Conservation (phyloP, 2,329 filamentous ascomycete species). For the Gnomoniopsis smithogilvyi region DNA sequence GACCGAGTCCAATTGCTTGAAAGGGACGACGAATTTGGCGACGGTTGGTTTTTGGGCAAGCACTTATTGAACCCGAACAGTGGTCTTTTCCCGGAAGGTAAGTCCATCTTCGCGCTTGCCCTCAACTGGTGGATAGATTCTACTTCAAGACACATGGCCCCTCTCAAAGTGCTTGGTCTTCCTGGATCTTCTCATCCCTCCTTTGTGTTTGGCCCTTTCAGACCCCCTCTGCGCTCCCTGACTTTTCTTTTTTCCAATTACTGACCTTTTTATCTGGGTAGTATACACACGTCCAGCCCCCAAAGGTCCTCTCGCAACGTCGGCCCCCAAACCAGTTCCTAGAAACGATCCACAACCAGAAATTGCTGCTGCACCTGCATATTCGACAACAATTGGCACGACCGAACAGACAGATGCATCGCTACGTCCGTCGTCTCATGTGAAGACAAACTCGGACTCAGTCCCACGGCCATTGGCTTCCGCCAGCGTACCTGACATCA, state of each 20-base stretch:
- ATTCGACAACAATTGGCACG: conserved; percentile 8
- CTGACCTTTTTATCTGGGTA: conserved; percentile 26
- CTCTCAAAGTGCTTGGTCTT: background rate
- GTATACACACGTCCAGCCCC: conserved; percentile 62
- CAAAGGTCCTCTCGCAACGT: conserved; percentile 27
- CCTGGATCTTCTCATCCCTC: background rate
- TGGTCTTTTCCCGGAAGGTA: conserved; percentile 82
- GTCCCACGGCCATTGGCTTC: conserved; percentile 40
- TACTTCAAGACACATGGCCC: background rate
- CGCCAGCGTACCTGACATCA: conserved; percentile 26
- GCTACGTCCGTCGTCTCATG: conserved; percentile 16
- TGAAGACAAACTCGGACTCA: conserved; percentile 27
- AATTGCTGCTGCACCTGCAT: background rate
- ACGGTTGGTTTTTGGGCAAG: conserved; percentile 79
- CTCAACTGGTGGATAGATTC: background rate
- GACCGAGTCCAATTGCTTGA: conserved; percentile 81
- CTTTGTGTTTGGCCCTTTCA: background rate
- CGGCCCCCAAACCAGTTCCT: conserved; percentile 3
- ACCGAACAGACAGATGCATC: conserved; percentile 19
- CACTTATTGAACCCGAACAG: conserved; percentile 71
- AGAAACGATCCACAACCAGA: background rate
- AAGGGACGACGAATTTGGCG: conserved; percentile 83
- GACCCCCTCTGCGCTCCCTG: background rate
- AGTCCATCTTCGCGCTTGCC: conserved; percentile 24
- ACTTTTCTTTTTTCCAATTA: background rate